Conservation (phyloP, 23 red algal species). For the Pyropia yezoensis region DNA sequence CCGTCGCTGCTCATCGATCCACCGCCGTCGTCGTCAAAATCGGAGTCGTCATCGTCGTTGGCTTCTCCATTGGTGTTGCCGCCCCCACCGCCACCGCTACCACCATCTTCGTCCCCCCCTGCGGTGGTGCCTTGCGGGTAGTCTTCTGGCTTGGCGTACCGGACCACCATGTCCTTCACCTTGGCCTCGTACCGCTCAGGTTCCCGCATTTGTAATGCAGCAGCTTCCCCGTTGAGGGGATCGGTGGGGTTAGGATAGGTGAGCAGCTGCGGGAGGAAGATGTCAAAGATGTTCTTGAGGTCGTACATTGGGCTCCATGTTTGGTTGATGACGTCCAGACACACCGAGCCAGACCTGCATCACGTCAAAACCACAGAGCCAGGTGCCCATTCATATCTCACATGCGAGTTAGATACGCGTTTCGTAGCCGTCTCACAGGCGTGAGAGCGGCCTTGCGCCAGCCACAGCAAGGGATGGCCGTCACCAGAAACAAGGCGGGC, state of each 20-base stretch:
- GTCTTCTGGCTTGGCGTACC: constrained; percentile 75
- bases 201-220: constrained; percentile 94
- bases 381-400: too few species aligned
- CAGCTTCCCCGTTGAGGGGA: constrained; percentile 97
- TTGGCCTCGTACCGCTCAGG: constrained; percentile 77
- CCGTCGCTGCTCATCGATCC: too few species aligned
- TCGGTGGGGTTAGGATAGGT: constrained; percentile 98
- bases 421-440: too few species aligned
- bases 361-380: neutral
- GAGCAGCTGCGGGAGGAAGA: constrained; percentile 98
- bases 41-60: too few species aligned
- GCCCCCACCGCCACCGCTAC: too few species aligned
- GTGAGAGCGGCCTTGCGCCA: too few species aligned
- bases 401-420: too few species aligned
- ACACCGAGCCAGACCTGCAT: constrained; percentile 87
- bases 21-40: too few species aligned
- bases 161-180: constrained; percentile 75
- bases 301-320: constrained; percentile 99
- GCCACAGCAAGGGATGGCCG: too few species aligned
- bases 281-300: constrained; percentile 99
- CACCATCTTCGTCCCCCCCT: constrained; percentile 44
- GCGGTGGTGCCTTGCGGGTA: constrained; percentile 35
- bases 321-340: constrained; percentile 99
- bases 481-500: too few species aligned
- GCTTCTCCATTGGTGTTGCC: too few species aligned